phyloP scores from a whole-genome alignment of 768 basidiomycete genomes.

The Infundibulicybe gibba region DNA sequence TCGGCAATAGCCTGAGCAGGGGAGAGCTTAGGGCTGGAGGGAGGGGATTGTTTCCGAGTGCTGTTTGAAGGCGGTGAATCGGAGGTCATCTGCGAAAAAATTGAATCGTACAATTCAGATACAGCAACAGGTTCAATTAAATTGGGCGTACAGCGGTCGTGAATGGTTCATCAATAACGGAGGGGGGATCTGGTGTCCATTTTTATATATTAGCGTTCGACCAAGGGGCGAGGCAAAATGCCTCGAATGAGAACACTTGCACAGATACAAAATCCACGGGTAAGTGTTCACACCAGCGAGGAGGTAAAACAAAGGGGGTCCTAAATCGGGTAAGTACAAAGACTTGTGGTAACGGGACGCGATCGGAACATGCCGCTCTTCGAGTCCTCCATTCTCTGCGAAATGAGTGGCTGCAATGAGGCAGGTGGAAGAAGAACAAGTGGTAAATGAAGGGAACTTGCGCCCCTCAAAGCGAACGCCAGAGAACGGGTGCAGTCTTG shows the following conservation, averaged over 20 bases:
- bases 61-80: constrained; percentile 35
- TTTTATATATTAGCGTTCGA: constrained; percentile 40
- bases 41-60: constrained; percentile 25
- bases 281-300: constrained; percentile 34
- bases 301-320: constrained; percentile 41
- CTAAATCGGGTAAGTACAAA: constrained; percentile 52
- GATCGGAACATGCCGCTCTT: constrained; percentile 42
- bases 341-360: constrained; percentile 28
- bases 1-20: constrained; percentile 65
- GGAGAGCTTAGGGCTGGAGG: constrained; percentile 31
- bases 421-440: constrained; percentile 9
- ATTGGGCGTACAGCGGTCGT: constrained; percentile 34
- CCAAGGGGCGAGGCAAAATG: constrained; percentile 35
- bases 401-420: constrained; percentile 22
- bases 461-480: background rate
- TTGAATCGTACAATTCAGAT: constrained; percentile 28
- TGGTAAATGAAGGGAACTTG: constrained; percentile 3
- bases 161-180: constrained; percentile 29
- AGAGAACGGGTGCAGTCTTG: too few relatives aligned
- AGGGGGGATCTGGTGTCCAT: constrained; percentile 31
- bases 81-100: constrained; percentile 37
- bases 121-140: constrained; percentile 19
- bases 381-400: constrained; percentile 23
- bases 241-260: constrained; percentile 32
- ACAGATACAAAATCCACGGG: constrained; percentile 30